These are phyloP conservation scores for Entoloma clypeatum DNA, from an alignment of 1,284 basidiomycete genomes.

Conservation along the genomic window DNA sequence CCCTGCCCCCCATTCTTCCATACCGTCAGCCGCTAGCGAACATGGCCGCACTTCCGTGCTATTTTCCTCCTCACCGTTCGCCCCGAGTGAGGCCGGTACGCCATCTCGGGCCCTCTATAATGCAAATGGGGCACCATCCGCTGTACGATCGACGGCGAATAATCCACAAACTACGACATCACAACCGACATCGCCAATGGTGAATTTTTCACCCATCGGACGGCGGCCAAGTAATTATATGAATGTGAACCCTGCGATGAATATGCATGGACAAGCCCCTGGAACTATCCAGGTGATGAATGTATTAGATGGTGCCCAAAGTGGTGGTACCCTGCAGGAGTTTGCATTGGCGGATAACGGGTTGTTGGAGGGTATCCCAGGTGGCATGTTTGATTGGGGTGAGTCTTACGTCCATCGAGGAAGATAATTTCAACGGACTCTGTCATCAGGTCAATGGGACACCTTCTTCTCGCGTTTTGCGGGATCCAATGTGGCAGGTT, in stretches of 20 bases:
- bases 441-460: slow-evolving; percentile 67
- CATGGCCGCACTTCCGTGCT: slow-evolving; percentile 30
- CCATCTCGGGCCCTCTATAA: slow-evolving; percentile 16
- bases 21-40: slow-evolving; percentile 25
- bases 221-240: slow-evolving; percentile 31
- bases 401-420: slow-evolving; percentile 27
- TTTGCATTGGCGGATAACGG: slow-evolving; percentile 66
- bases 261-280: slow-evolving; percentile 36
- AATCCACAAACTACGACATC: slow-evolving; percentile 22
- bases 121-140: slow-evolving; percentile 19
- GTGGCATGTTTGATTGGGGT: slow-evolving; percentile 89
- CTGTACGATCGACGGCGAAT: slow-evolving; percentile 24
- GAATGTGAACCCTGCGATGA: slow-evolving; percentile 68
- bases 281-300: slow-evolving; percentile 74
- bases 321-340: slow-evolving; percentile 53
- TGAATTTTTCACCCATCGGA: slow-evolving; percentile 52
- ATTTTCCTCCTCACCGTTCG: slow-evolving; percentile 33
- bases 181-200: slow-evolving; percentile 35
- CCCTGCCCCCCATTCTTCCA: slow-evolving; percentile 26
- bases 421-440: slow-evolving; percentile 7
- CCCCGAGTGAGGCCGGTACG: slow-evolving; percentile 23
- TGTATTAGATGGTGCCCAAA: slow-evolving; percentile 56
- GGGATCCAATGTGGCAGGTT: too few species aligned
- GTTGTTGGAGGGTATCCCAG: slow-evolving; percentile 77
- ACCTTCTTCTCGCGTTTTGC: slow-evolving; percentile 56